Evolutionary conservation across 1,139 yeast species (phyloP).

Genomic region (Pneumocystis wakefieldiae): DNA sequence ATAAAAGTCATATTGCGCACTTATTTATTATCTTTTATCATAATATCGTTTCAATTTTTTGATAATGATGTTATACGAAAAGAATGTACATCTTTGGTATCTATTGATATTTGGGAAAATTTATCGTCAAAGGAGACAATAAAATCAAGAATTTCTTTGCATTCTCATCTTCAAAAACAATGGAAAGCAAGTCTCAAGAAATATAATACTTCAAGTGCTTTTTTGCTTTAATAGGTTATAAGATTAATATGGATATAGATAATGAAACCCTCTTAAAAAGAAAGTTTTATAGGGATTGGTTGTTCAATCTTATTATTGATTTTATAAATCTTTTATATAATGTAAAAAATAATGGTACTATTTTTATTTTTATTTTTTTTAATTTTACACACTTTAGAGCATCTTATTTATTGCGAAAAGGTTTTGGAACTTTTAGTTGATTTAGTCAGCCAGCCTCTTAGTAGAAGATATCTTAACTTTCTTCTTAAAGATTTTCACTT

Average conservation of each 20-base stretch:
- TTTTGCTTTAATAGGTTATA: background rate
- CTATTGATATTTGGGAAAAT: slow-evolving; percentile 28
- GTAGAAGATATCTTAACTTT: slow-evolving; percentile 28
- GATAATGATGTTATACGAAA: slow-evolving; percentile 19
- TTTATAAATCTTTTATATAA: slow-evolving; percentile 8
- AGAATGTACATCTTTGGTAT: slow-evolving; percentile 26
- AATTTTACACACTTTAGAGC: background rate
- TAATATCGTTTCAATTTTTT: slow-evolving; percentile 18
- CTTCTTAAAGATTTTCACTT: slow-evolving; percentile 24
- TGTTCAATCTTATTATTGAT: slow-evolving; percentile 15
- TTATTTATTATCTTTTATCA: slow-evolving; percentile 19
- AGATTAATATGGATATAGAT: background rate
- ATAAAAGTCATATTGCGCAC: slow-evolving; percentile 10
- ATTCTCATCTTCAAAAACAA: slow-evolving; percentile 17
- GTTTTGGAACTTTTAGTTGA: slow-evolving; percentile 20
- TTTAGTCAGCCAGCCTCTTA: slow-evolving; percentile 30
- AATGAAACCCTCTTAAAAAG: slow-evolving; percentile 10
- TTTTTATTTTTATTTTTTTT: background rate
- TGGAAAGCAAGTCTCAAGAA: slow-evolving; percentile 20
- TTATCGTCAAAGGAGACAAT: slow-evolving; percentile 16
- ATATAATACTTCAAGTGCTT: slow-evolving; percentile 11
- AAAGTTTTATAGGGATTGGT: slow-evolving; percentile 19
- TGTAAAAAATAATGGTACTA: background rate
- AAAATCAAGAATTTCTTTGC: slow-evolving; percentile 15
- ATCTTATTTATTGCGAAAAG: slow-evolving; percentile 6